These are phyloP conservation scores for Apiospora rasikravindrae DNA, from an alignment of 2,329 filamentous ascomycete genomes.

Conservation along the genomic window DNA sequence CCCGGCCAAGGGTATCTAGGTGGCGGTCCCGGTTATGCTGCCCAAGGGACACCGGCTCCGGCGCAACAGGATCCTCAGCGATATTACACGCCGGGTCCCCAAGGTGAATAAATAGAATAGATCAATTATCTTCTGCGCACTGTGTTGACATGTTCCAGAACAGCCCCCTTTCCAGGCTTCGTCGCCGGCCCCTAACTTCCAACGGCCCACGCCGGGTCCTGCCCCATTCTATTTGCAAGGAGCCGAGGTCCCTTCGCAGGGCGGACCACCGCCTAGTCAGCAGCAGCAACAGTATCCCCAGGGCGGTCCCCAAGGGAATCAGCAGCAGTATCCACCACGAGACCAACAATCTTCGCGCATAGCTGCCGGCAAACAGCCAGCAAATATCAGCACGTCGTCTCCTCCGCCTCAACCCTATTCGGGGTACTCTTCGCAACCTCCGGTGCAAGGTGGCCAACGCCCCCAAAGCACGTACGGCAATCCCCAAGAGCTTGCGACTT, in stretches of 20 bases:
- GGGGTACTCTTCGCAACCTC: conserved; percentile 42
- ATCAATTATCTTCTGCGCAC: conserved; percentile 41
- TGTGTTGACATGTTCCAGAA: conserved; percentile 40
- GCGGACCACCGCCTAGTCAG: conserved; percentile 30
- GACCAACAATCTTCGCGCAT: conserved; percentile 50
- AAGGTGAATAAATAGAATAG: conserved; percentile 40
- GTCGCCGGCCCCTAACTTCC: conserved; percentile 60
- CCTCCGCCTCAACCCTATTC: conserved; percentile 56
- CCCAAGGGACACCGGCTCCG: conserved; percentile 50
- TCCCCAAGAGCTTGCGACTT: conserved; percentile 79
- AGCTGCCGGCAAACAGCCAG: conserved; percentile 53
- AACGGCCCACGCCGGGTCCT: conserved; percentile 56
- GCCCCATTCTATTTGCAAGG: conserved; percentile 72
- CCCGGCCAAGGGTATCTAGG: conserved; percentile 41
- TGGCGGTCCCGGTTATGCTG: conserved; percentile 41
- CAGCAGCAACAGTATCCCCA: conserved; percentile 31
- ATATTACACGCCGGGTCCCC: conserved; percentile 70
- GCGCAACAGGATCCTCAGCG: conserved; percentile 65
- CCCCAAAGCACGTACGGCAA: conserved; percentile 73
- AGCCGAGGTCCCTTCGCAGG: conserved; percentile 54
- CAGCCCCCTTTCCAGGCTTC: conserved; percentile 51
- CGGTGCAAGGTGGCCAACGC: conserved; percentile 52
- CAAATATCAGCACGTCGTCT: conserved; percentile 56
- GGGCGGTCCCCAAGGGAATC: conserved; percentile 39
- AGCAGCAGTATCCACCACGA: conserved; percentile 34